Base-by-base conservation (phyloP, 331 rosid genomes). In the Rosa hybrid region DNA sequence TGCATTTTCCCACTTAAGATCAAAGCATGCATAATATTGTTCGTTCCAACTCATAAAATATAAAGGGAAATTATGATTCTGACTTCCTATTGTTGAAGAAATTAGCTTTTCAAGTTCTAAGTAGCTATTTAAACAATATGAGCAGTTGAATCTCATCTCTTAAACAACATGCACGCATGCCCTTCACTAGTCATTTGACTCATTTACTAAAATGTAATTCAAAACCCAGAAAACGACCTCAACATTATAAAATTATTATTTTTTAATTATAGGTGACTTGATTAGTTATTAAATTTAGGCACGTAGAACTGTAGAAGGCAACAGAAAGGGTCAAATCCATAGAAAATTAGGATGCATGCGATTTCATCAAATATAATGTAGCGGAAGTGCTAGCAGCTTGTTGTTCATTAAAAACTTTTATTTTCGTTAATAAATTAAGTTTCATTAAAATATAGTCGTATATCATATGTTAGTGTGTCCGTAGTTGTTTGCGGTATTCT, bases 141-240 rank as follows among this genome's bases (percentile, higher is more conserved):
- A 53, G 59, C 21, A 16, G 59, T 53, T 53, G 59, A 48, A 48
- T 48, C 51, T 7, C 9, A 45, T 49, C 54, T 49, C 63, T 54
- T 34, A 34, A 34, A 30, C 6, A 53, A 38, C 41, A 18, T 56
- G 78, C 78, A 74, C 59, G 68, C 68, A n/a, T 56, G 78, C 77
- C n/a, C 7, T 2, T 74, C 44, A 8, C 51, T 18, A 53, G 34
- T 51, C 3, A 14, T 49, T 73, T 42, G 50, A 74, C 68, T 74
- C 34, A 2, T 54, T 1, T 3, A 54, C 39, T 10, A 41, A 13
- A 54, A 12, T 54, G 50, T 20, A 20, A 38, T 20, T 53, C 67
- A 20, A 70, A 70, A 12, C 27, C 34, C 4, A 2, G 11, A 70
- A 44, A 44, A 74, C 3, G 67, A 53, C 67, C 20, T 74, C 38